Conservation (phyloP, 1,139 yeast genomes). For the Debaryomycetaceae sp. region DNA sequence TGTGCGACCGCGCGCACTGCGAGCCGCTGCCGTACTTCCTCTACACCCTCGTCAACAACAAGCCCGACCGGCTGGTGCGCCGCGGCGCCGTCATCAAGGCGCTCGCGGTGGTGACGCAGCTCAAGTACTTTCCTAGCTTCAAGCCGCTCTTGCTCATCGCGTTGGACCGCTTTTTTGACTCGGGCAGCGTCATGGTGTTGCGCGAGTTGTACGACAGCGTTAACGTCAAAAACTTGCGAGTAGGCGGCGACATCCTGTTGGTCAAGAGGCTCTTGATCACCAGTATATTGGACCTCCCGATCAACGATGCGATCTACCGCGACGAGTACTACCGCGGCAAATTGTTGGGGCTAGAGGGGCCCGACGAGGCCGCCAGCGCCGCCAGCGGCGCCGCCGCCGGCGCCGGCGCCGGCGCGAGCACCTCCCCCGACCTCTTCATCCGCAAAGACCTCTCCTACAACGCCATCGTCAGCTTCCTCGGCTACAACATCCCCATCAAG, state of each 20-base stretch:
- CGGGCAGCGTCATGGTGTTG: constrained; percentile 20
- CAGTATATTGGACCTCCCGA: constrained; percentile 43
- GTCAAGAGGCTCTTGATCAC: constrained; percentile 39
- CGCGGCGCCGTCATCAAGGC: constrained; percentile 58
- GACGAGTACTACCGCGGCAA: constrained; percentile 38
- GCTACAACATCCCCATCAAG: constrained; percentile 42
- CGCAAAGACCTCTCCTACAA: constrained; percentile 44
- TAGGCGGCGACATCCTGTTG: constrained; percentile 23
- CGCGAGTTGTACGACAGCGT: constrained; percentile 29
- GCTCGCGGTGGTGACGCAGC: constrained; percentile 48
- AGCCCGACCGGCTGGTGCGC: constrained; percentile 39
- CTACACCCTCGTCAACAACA: constrained; percentile 53
- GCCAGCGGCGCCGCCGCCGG: not conserved
- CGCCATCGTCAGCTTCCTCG: constrained; percentile 31
- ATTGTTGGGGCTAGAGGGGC: constrained; percentile 27
- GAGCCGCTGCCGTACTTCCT: constrained; percentile 45
- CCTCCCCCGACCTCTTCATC: constrained; percentile 32
- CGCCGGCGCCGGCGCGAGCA: constrained; percentile 5
- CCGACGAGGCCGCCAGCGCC: constrained; percentile 7
- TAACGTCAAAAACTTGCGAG: constrained; percentile 30
- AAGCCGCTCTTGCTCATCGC: constrained; percentile 55
- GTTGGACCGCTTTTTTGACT: constrained; percentile 42
- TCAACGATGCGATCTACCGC: constrained; percentile 39
- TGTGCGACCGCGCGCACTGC: constrained; percentile 27
- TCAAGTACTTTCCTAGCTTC: constrained; percentile 52